A percentile compares a stretch with the other conserved stretches of the same genome.
Conservation (phyloP, 176 grass and related monocot species). For the Musa beccarii region DNA sequence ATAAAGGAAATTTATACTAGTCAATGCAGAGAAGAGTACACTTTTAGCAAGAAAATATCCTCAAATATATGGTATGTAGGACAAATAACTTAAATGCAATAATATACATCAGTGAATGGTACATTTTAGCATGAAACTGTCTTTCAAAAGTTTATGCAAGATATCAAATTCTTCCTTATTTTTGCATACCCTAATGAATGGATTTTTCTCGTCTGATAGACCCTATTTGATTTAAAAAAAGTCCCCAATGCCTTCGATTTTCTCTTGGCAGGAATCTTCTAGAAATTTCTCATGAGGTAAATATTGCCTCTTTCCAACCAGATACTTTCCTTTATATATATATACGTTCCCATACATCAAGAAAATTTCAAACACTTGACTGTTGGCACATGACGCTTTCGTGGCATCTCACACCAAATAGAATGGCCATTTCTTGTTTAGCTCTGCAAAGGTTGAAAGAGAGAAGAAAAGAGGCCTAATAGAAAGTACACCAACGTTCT, state of each 20-base stretch:
- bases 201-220: too few relatives aligned
- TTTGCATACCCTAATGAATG: too few relatives aligned
- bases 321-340: background rate
- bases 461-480: background rate
- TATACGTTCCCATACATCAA: background rate
- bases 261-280: background rate
- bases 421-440: background rate
- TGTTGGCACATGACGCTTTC: background rate
- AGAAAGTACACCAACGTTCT: too few relatives aligned
- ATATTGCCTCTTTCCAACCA: background rate
- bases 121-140: too few relatives aligned
- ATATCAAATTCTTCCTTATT: too few relatives aligned
- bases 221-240: background rate
- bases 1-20: too few relatives aligned
- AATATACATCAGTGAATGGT: too few relatives aligned
- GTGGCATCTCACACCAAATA: background rate
- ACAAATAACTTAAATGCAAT: too few relatives aligned
- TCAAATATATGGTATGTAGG: background rate
- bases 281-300: background rate
- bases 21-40: background rate
- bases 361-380: background rate
- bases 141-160: too few relatives aligned
- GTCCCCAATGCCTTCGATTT: background rate
- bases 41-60: background rate
- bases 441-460: background rate